These are phyloP conservation scores for Penicillium antarcticum DNA, from an alignment of 495 filamentous ascomycete genomes.

Conservation along the genomic window DNA sequence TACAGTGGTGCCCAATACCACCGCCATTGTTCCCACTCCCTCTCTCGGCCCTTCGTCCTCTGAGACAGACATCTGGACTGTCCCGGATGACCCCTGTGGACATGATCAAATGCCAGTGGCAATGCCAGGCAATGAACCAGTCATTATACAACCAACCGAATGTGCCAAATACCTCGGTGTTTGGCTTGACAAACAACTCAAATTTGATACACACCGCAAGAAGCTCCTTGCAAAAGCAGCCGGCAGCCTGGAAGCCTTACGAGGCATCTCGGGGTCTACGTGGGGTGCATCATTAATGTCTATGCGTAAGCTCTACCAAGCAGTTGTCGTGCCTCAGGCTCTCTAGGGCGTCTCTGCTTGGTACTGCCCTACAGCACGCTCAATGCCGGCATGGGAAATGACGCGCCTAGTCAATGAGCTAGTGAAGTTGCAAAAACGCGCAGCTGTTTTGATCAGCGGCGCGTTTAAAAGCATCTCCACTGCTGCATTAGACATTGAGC, in stretches of 20 bases:
- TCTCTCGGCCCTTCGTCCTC: no score
- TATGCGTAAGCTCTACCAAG: constrained; percentile 15
- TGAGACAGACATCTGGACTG: neutral
- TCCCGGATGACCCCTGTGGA: neutral
- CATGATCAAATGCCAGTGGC: neutral
- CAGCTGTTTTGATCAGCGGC: constrained; percentile 9
- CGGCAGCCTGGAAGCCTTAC: constrained; percentile 8
- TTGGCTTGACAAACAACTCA: constrained; percentile 16
- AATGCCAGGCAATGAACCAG: neutral
- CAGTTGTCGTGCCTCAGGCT: constrained; percentile 16
- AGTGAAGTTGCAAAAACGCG: constrained; percentile 3
- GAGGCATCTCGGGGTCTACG: constrained; percentile 8
- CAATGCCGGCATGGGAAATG: neutral
- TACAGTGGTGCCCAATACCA: neutral
- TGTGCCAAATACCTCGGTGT: constrained; percentile 9
- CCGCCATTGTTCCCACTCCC: no score
- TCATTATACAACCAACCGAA: neutral
- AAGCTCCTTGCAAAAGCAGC: constrained; percentile 10
- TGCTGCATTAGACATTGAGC: constrained; percentile 9
- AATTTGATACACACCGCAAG: constrained; percentile 4
- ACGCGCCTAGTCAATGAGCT: neutral
- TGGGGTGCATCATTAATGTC: constrained; percentile 8
- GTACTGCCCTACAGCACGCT: neutral
- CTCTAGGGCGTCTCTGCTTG: constrained; percentile 12
- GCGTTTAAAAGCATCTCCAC: constrained; percentile 2